These are phyloP conservation scores for Pyrenula aspistea DNA, from an alignment of 495 filamentous ascomycete species.

Conservation along the genomic window DNA sequence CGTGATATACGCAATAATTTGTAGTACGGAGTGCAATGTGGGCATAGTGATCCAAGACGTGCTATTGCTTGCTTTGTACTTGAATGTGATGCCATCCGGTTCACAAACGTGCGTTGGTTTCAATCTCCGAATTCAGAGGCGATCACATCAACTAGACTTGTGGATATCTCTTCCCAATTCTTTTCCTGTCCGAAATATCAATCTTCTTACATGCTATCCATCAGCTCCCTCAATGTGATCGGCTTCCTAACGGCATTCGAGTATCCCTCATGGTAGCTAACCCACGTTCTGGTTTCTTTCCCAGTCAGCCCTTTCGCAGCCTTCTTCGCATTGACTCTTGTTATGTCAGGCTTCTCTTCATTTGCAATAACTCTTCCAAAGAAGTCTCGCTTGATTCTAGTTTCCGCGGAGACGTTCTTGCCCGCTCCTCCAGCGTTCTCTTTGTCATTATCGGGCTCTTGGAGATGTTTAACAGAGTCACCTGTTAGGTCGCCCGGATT, in stretches of 20 bases:
- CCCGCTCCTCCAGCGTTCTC: constrained; percentile 8
- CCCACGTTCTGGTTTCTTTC: constrained; percentile 62
- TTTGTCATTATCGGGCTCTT: constrained; percentile 31
- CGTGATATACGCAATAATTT: too few species aligned
- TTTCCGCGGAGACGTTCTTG: constrained; percentile 15
- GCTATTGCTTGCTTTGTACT: neutral
- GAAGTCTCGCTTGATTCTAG: constrained; percentile 69
- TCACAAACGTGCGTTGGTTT: too few species aligned
- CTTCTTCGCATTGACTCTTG: constrained; percentile 19
- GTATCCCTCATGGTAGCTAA: constrained; percentile 91
- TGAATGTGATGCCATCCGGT: neutral
- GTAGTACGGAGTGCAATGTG: too few species aligned
- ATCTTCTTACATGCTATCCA: constrained; percentile 34
- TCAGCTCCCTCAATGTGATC: constrained; percentile 71
- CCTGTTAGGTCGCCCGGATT: constrained; percentile 9
- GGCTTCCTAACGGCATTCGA: constrained; percentile 94
- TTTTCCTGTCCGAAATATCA: too few species aligned
- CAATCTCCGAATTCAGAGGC: neutral
- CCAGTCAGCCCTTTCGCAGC: constrained; percentile 21
- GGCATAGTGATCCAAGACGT: too few species aligned
- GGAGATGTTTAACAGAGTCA: constrained; percentile 7
- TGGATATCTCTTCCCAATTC: too few species aligned
- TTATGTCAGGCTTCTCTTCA: constrained; percentile 23
- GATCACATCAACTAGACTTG: neutral
- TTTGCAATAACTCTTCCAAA: constrained; percentile 61